Conservation (phyloP, 371 early-diverging fungal genomes). For the Smittium mucronatum region DNA sequence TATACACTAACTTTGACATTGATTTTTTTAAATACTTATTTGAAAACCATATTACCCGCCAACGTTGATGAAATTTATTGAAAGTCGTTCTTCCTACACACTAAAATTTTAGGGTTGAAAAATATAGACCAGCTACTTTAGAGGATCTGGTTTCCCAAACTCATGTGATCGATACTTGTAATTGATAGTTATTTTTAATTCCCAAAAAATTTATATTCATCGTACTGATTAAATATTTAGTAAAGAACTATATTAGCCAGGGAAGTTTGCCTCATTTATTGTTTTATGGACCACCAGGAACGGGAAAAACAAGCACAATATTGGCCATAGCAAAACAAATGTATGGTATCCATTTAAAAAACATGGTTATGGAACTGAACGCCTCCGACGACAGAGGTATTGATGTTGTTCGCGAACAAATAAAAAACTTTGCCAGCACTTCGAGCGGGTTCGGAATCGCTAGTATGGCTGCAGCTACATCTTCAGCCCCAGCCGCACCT, state of each 20-base stretch:
- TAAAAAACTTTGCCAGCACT: conserved; percentile 95
- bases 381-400: conserved; percentile 99
- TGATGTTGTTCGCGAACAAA: conserved; percentile 95
- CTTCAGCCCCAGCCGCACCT: conserved; percentile 34
- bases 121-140: conserved; percentile 76
- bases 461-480: conserved; percentile 11
- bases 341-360: conserved; percentile 62
- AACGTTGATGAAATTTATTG: no score
- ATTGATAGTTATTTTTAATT: conserved; percentile 10
- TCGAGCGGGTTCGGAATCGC: conserved; percentile 56
- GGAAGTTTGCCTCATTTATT: conserved; percentile 94
- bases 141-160: conserved; percentile 83
- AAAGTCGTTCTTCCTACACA: no score
- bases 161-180: conserved; percentile 81
- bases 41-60: no score
- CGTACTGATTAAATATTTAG: conserved; percentile 23
- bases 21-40: no score
- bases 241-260: conserved; percentile 74
- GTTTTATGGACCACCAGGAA: conserved; percentile 98
- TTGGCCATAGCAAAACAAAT: conserved; percentile 78
- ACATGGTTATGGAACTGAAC: conserved; percentile 92
- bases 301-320: conserved; percentile 96
- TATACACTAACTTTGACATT: background rate
- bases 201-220: background rate
- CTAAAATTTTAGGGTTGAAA: conserved; percentile 76